Conservation (phyloP, 352 stramenopile species). For the Phytopythium helicoides region DNA sequence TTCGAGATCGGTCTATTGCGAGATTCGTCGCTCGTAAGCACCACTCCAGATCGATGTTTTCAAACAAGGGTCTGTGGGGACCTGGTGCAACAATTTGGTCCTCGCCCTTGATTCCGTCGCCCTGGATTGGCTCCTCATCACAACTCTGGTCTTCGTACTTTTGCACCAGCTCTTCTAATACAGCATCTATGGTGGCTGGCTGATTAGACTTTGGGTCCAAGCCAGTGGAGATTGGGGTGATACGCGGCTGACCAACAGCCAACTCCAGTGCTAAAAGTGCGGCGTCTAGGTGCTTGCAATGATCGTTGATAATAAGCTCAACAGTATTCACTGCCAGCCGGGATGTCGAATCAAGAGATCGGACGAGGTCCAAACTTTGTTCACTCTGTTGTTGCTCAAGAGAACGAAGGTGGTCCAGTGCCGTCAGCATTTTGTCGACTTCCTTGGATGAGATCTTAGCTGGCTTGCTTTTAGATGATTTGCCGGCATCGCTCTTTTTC, state of each 20-base stretch:
- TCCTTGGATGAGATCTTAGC: constrained; percentile 1
- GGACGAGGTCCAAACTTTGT: constrained; percentile 31
- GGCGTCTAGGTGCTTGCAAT: constrained; percentile 34
- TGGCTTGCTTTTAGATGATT: background rate
- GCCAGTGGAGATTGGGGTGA: background rate
- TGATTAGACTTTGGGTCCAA: background rate
- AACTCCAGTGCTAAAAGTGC: constrained; percentile 17
- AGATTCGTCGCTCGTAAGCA: background rate
- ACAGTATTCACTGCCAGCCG: constrained; percentile 48
- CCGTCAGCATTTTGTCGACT: constrained; percentile 21
- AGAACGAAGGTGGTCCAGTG: constrained; percentile 12
- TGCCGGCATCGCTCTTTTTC: background rate
- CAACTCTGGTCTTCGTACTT: too few relatives aligned
- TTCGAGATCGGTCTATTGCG: background rate
- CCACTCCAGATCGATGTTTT: background rate
- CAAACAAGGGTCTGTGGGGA: too few relatives aligned
- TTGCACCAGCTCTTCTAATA: too few relatives aligned
- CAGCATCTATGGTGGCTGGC: background rate
- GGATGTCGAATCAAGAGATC: constrained; percentile 35
- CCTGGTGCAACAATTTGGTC: too few relatives aligned
- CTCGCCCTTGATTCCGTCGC: too few relatives aligned
- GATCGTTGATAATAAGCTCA: constrained; percentile 54
- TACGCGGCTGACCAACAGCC: background rate
- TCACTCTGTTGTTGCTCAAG: constrained; percentile 28
- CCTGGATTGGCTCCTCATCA: too few relatives aligned